A percentile compares a stretch with the other conserved stretches of the same genome.
Evolutionary conservation across 2,329 filamentous ascomycete genomes (phyloP).

Genomic region (Diaporthe batatas): DNA sequence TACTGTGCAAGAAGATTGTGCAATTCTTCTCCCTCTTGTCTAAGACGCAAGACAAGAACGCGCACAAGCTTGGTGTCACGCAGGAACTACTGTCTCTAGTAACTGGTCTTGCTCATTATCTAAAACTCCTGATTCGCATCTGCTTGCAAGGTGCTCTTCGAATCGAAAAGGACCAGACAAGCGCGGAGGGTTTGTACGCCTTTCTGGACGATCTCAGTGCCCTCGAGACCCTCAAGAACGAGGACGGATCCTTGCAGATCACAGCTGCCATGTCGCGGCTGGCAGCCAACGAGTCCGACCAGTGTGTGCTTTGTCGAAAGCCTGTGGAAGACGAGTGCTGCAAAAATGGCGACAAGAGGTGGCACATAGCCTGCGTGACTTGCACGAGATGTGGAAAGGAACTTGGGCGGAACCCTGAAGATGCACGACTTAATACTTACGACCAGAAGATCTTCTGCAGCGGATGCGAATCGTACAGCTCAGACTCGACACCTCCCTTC

Average conservation of each 20-base stretch:
- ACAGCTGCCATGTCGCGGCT: constrained; percentile 75
- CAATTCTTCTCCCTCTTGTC: constrained; percentile 96
- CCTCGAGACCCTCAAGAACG: constrained; percentile 81
- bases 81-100: constrained; percentile 98
- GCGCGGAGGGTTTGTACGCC: constrained; percentile 79
- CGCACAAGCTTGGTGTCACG: constrained; percentile 92
- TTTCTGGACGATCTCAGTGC: constrained; percentile 89
- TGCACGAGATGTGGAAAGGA: constrained; percentile 78
- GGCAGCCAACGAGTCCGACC: constrained; percentile 83
- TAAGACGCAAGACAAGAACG: constrained; percentile 92
- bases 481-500: constrained; percentile 69
- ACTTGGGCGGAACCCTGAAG: constrained; percentile 75
- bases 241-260: constrained; percentile 73
- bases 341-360: constrained; percentile 79
- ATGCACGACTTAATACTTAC: constrained; percentile 78
- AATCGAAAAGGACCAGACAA: constrained; percentile 85
- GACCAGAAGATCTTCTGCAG: constrained; percentile 80
- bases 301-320: constrained; percentile 83
- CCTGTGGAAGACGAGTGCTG: constrained; percentile 96
- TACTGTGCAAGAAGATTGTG: constrained; percentile 99
- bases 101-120: constrained; percentile 94
- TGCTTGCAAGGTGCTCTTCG: constrained; percentile 94
- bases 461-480: constrained; percentile 71
- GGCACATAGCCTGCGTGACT: constrained; percentile 86
- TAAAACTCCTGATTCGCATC: constrained; percentile 97